phyloP scores from a whole-genome alignment of 148 eudicot species.

The Limonium bicolor region DNA sequence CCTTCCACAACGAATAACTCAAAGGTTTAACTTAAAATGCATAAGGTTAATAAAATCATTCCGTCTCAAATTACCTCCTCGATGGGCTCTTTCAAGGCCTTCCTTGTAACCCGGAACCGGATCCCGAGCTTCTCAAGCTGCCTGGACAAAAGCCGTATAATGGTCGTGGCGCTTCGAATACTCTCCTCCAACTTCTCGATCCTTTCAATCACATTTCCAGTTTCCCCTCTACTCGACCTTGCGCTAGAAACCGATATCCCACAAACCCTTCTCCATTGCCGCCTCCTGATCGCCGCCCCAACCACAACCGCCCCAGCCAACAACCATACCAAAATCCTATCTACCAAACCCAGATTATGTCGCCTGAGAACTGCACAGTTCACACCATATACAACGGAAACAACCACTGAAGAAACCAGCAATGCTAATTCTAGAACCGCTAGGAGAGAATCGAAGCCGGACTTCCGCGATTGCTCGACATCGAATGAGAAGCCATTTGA shows the following conservation, averaged over 20 bases:
- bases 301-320: constrained; percentile 48
- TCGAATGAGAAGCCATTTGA: constrained; percentile 10
- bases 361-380: constrained; percentile 19
- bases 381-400: constrained; percentile 30
- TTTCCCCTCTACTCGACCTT: constrained; percentile 22
- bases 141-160: constrained; percentile 57
- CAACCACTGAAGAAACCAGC: constrained; percentile 35
- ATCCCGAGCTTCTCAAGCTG: constrained; percentile 90
- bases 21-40: too few relatives aligned
- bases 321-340: constrained; percentile 30
- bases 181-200: constrained; percentile 86
- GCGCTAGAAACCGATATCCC: constrained; percentile 13
- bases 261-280: constrained; percentile 76
- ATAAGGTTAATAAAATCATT: too few relatives aligned
- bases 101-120: constrained; percentile 73
- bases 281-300: constrained; percentile 51
- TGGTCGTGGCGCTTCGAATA: constrained; percentile 31
- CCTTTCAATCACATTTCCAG: constrained; percentile 58
- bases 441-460: constrained; percentile 43
- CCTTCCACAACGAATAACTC: too few relatives aligned
- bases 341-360: constrained; percentile 22
- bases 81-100: constrained; percentile 69
- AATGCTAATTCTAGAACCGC: constrained; percentile 35
- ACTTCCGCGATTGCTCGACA: constrained; percentile 1
- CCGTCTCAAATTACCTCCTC: constrained; percentile 52